phyloP scores from a whole-genome alignment of 306 rosid species.

The Trifolium dubium region DNA sequence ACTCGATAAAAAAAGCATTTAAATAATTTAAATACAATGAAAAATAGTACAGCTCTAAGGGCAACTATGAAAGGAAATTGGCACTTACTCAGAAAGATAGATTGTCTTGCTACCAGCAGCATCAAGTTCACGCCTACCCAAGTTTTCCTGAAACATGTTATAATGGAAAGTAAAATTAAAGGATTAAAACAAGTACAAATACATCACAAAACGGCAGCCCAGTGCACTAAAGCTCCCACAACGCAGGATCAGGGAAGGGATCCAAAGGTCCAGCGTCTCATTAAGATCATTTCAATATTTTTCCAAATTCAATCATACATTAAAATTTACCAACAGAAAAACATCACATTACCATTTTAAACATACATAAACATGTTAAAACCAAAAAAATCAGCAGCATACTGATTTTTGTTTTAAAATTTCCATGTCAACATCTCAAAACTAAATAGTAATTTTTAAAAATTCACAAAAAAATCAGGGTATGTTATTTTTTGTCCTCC shows the following conservation, averaged over 20 bases:
- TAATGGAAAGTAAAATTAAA: constrained; percentile 23
- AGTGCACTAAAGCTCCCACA: no score
- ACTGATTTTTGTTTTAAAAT: neutral
- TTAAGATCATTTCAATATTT: constrained; percentile 14
- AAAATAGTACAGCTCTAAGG: neutral
- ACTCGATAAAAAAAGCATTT: constrained; percentile 7
- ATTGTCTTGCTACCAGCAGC: constrained; percentile 81
- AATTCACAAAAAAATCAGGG: neutral
- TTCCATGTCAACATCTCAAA: constrained; percentile 9
- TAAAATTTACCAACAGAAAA: neutral
- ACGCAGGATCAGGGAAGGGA: no score
- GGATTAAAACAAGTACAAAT: constrained; percentile 12
- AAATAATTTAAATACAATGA: constrained; percentile 19
- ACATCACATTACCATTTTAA: neutral
- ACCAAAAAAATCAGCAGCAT: neutral
- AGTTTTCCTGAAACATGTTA: constrained; percentile 58
- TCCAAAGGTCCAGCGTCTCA: neutral
- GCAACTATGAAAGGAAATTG: constrained; percentile 21
- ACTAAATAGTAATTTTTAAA: neutral
- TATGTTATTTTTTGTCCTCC: neutral
- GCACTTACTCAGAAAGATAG: constrained; percentile 82
- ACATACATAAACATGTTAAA: constrained; percentile 7
- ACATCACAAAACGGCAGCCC: neutral
- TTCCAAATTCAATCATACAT: neutral
- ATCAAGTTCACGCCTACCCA: constrained; percentile 78